These are phyloP conservation scores for Ustulina deusta DNA, from an alignment of 2,329 filamentous ascomycete genomes.

Conservation along the genomic window DNA sequence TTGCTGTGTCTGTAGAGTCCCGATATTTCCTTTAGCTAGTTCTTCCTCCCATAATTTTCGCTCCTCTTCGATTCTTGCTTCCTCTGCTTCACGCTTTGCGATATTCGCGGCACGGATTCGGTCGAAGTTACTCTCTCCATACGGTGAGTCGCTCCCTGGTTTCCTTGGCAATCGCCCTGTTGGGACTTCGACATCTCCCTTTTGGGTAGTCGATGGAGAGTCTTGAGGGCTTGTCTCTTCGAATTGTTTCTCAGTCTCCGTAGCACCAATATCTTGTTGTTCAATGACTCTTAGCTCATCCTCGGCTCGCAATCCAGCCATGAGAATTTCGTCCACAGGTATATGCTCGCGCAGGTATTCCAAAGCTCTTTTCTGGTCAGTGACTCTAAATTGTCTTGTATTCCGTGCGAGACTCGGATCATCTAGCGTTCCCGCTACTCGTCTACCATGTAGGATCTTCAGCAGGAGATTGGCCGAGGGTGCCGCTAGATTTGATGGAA, in stretches of 20 bases:
- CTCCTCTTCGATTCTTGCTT: conserved; percentile 58
- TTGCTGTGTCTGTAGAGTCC: conserved; percentile 57
- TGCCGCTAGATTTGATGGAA: conserved; percentile 61
- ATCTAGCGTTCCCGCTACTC: conserved; percentile 72
- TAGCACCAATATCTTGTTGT: conserved; percentile 41
- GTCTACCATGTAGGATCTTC: conserved; percentile 70
- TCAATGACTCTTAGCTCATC: conserved; percentile 70
- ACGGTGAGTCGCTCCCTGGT: conserved; percentile 60
- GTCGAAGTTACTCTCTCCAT: conserved; percentile 69
- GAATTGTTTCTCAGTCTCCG: conserved; percentile 42
- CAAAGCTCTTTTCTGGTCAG: conserved; percentile 62
- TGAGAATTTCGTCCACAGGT: conserved; percentile 70
- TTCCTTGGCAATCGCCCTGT: conserved; percentile 49
- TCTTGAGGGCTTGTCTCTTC: conserved; percentile 32
- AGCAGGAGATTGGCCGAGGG: conserved; percentile 65
- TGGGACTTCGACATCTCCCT: conserved; percentile 30
- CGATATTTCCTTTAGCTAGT: conserved; percentile 53
- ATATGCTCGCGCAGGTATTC: conserved; percentile 66
- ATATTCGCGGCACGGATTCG: conserved; percentile 66
- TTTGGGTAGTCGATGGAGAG: conserved; percentile 35
- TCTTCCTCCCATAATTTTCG: conserved; percentile 57
- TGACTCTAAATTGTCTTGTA: conserved; percentile 58
- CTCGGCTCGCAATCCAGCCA: conserved; percentile 71
- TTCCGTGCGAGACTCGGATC: conserved; percentile 66
- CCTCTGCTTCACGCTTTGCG: conserved; percentile 61